Conservation (phyloP, 768 basidiomycete species). For the Collybia mongolica region DNA sequence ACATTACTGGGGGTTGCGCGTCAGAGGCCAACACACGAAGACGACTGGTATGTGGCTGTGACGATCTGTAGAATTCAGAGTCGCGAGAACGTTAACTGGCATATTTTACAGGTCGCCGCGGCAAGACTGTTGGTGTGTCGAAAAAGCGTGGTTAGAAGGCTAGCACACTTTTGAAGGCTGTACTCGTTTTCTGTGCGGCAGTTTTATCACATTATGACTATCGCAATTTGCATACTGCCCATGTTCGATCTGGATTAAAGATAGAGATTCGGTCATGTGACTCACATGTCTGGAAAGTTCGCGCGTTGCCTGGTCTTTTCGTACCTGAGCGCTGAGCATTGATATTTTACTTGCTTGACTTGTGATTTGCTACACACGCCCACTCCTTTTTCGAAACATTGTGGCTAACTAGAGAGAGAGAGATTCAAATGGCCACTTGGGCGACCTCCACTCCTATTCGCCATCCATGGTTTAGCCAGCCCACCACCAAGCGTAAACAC, state of each 20-base stretch:
- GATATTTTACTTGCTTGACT: too few relatives aligned
- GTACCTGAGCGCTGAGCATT: too few relatives aligned
- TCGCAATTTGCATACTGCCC: conserved; percentile 7
- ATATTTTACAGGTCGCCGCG: conserved; percentile 70
- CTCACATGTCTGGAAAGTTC: conserved; percentile 7
- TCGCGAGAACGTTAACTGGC: conserved; percentile 4
- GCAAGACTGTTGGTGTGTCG: conserved; percentile 95
- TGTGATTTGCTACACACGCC: too few relatives aligned
- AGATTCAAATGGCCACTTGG: conserved; percentile 22
- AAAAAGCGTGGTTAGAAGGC: conserved; percentile 70
- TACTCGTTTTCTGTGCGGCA: conserved; percentile 9
- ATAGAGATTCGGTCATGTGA: conserved; percentile 7
- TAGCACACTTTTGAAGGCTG: conserved; percentile 2
- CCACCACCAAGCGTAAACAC: conserved; percentile 40
- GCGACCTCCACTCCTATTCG: conserved; percentile 24
- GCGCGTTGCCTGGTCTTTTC: not conserved
- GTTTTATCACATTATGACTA: conserved; percentile 6
- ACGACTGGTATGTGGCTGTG: conserved; percentile 74
- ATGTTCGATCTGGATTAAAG: conserved; percentile 5
- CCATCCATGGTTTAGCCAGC: conserved; percentile 43
- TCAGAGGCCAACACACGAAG: conserved; percentile 99
- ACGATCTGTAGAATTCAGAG: not conserved
- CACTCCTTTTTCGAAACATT: too few relatives aligned
- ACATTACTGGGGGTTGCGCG: conserved; percentile 93
- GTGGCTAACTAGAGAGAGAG: not conserved